Evolutionary conservation across 2,329 filamentous ascomycete species (phyloP), one percentile per base, ranked within the genome.

Genomic region (Monosporascus sp.): DNA sequence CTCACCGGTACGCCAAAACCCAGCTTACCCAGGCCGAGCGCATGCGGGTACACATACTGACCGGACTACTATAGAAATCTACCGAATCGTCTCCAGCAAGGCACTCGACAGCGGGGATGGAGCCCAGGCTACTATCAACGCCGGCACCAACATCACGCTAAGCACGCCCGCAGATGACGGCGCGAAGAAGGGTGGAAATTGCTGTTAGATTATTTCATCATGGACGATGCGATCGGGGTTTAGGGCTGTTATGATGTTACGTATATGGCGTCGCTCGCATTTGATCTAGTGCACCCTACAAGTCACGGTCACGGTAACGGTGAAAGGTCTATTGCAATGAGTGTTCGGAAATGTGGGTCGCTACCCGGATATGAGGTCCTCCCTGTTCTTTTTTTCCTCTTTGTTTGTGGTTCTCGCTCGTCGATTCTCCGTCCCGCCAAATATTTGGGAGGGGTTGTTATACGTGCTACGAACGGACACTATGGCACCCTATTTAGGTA

Each of bases 31-130:
- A 48, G 41, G 51, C 46, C 31, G 31, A 14, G 58, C 44, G 52
- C 37, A 48, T 53, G 54, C 22, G 56, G 40, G 46, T 50, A 51
- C 31, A 51, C 40, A 31, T 14, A 40, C 55, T 57, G 43, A 60
- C 48, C 40, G 44, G 18, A 50, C 50, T 31, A 51, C 38, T 54
- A 48, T 70, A 96, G 94, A 99, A 81, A 99, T 99, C 78, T 99
- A 97, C 82, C 89, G 92, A 69, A 99, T 99, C 67, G 94, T 99
- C 61, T 97, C 93, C 53, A 94, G 89, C 83, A 97, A 97, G 82
- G 91, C 91, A 43, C 85, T 97, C 66, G 93, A 97, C 71, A 89
- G 88, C 68, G 91, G 89, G 68, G 92, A 96, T 65, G 83, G 85
- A 58, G 81, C 87, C 60, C 88, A 90, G 71, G 87, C 88, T 68